Conservation (phyloP, 495 filamentous ascomycete genomes). For the Hypoxylon trugodes region DNA sequence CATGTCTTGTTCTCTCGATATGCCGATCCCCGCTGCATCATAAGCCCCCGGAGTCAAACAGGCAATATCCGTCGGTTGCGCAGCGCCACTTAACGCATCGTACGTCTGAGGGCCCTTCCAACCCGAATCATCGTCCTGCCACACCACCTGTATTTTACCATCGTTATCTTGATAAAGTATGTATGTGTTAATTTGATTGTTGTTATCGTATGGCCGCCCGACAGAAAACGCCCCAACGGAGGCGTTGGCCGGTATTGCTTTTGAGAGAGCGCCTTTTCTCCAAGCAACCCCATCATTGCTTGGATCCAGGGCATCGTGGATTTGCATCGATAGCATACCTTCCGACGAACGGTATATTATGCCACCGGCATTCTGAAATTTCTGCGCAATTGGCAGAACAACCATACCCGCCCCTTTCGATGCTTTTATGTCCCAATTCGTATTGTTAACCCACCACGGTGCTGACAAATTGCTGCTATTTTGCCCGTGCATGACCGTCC, state of each 20-base stretch:
- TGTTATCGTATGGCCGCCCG: constrained; percentile 27
- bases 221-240: constrained; percentile 29
- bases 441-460: constrained; percentile 34
- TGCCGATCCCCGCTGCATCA: not conserved
- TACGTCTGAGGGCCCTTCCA: constrained; percentile 34
- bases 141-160: constrained; percentile 26
- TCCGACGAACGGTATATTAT: constrained; percentile 25
- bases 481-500: constrained; percentile 20
- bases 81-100: constrained; percentile 14
- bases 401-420: constrained; percentile 18
- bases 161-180: constrained; percentile 30
- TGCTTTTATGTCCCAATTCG: constrained; percentile 18
- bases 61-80: constrained; percentile 20
- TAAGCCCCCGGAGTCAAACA: constrained; percentile 22
- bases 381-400: constrained; percentile 20
- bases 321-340: constrained; percentile 27
- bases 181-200: constrained; percentile 34
- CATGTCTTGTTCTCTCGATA: constrained; percentile 32
- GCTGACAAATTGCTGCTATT: constrained; percentile 15
- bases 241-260: constrained; percentile 17
- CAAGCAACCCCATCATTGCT: constrained; percentile 26
- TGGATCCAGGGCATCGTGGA: constrained; percentile 14
- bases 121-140: constrained; percentile 27
- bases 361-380: constrained; percentile 11
- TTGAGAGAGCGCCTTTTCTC: constrained; percentile 32